Evolutionary conservation across 495 filamentous ascomycete species (phyloP).

Genomic region (Neurospora sp.): DNA sequence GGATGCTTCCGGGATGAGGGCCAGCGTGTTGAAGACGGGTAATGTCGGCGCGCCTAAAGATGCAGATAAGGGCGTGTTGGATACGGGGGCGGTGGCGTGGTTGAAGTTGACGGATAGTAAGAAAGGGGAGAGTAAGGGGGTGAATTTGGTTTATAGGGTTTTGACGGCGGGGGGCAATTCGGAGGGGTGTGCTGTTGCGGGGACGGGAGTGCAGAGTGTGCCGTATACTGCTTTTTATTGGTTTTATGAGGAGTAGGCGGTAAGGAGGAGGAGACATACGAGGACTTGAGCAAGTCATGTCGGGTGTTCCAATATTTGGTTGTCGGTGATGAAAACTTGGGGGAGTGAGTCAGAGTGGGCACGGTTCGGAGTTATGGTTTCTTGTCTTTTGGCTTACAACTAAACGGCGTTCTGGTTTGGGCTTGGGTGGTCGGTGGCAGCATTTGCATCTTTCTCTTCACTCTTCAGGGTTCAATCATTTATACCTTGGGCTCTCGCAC

Average conservation of each 20-base stretch:
- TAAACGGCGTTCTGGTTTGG: background rate
- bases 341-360: too few relatives aligned
- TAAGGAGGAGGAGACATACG: background rate
- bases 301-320: background rate
- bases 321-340: too few relatives aligned
- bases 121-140: conserved; percentile 35
- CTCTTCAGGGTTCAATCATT: background rate
- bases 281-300: background rate
- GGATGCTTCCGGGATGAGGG: conserved; percentile 16
- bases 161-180: conserved; percentile 53
- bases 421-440: background rate
- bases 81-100: conserved; percentile 53
- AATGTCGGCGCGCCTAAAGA: conserved; percentile 40
- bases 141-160: conserved; percentile 54
- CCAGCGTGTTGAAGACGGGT: conserved; percentile 36
- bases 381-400: background rate
- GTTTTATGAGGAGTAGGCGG: conserved; percentile 41
- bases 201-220: conserved; percentile 34
- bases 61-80: conserved; percentile 32
- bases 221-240: conserved; percentile 64
- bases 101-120: conserved; percentile 41
- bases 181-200: conserved; percentile 37
- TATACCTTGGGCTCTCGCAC: background rate
- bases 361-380: background rate
- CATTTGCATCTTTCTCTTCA: background rate